phyloP scores from a whole-genome alignment of 1,284 basidiomycete genomes.

The Grifola frondosa region DNA sequence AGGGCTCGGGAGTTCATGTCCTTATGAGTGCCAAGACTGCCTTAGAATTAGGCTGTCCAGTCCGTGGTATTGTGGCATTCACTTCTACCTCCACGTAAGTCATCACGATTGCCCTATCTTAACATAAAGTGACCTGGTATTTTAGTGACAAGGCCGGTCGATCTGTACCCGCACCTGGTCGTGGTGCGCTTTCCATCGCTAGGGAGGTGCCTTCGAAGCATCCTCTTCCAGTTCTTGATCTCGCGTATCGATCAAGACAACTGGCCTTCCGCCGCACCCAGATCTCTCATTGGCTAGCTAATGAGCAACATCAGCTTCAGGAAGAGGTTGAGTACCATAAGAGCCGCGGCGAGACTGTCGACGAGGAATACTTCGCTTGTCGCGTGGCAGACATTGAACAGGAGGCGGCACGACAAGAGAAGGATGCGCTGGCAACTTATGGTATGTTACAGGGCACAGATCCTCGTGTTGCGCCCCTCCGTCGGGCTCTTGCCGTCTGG shows the following conservation, averaged over 20 bases:
- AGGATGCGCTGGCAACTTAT: conserved; percentile 84
- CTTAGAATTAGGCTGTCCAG: conserved; percentile 89
- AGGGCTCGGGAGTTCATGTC: conserved; percentile 95
- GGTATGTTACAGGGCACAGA: conserved; percentile 94
- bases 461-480: conserved; percentile 84
- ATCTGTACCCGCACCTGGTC: conserved; percentile 91
- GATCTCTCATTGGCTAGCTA: conserved; percentile 89
- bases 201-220: conserved; percentile 78
- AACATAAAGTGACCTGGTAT: conserved; percentile 10
- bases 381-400: conserved; percentile 83
- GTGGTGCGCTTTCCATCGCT: conserved; percentile 85
- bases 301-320: conserved; percentile 83
- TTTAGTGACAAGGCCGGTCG: conserved; percentile 90
- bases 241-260: conserved; percentile 88
- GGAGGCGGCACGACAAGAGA: conserved; percentile 89
- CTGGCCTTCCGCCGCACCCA: conserved; percentile 91
- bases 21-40: conserved; percentile 97
- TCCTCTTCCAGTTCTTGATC: conserved; percentile 74
- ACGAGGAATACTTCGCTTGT: conserved; percentile 70
- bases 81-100: conserved; percentile 94
- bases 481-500: conserved; percentile 95
- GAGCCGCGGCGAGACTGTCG: conserved; percentile 50
- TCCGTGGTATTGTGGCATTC: conserved; percentile 92
- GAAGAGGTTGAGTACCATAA: conserved; percentile 72
- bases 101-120: conserved; percentile 1